These are phyloP conservation scores for Ustilago bromivora DNA, from an alignment of 1,284 basidiomycete species.

Conservation along the genomic window DNA sequence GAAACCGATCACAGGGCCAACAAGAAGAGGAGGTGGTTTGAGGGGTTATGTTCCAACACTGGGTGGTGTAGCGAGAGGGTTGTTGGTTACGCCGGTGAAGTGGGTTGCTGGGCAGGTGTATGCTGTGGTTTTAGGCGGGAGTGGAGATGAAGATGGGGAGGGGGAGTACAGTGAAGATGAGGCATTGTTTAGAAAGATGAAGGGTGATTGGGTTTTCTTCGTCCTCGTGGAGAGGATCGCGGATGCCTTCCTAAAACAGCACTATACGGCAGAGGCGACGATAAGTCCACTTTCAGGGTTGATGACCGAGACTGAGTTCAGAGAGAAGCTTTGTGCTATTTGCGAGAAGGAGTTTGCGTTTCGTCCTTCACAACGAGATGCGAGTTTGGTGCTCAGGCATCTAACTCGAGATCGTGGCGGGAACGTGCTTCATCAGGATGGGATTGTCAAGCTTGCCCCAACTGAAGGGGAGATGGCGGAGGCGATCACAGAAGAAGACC, in stretches of 20 bases:
- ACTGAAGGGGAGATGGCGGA: not conserved
- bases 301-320: slow-evolving; percentile 27
- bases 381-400: slow-evolving; percentile 79
- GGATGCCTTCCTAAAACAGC: slow-evolving; percentile 16
- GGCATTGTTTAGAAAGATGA: slow-evolving; percentile 29
- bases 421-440: slow-evolving; percentile 77
- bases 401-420: slow-evolving; percentile 80
- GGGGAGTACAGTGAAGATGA: slow-evolving; percentile 75
- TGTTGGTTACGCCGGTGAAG: slow-evolving; percentile 59
- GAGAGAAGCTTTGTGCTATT: not conserved
- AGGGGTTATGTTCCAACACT: slow-evolving; percentile 29
- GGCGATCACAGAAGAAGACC: slow-evolving; percentile 78
- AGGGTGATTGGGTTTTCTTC: slow-evolving; percentile 82
- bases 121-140: slow-evolving; percentile 72
- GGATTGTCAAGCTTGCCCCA: slow-evolving; percentile 68
- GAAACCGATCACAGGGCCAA: slow-evolving; percentile 76
- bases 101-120: slow-evolving; percentile 82
- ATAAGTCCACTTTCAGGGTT: slow-evolving; percentile 45
- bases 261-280: slow-evolving; percentile 21
- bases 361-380: slow-evolving; percentile 75
- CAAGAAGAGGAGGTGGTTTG: not conserved
- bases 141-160: slow-evolving; percentile 65
- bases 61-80: slow-evolving; percentile 15
- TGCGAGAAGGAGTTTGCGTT: slow-evolving; percentile 21
- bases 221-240: slow-evolving; percentile 74